phyloP scores from a whole-genome alignment of 805 yeast species.

The Monosporozyma siamensis region DNA sequence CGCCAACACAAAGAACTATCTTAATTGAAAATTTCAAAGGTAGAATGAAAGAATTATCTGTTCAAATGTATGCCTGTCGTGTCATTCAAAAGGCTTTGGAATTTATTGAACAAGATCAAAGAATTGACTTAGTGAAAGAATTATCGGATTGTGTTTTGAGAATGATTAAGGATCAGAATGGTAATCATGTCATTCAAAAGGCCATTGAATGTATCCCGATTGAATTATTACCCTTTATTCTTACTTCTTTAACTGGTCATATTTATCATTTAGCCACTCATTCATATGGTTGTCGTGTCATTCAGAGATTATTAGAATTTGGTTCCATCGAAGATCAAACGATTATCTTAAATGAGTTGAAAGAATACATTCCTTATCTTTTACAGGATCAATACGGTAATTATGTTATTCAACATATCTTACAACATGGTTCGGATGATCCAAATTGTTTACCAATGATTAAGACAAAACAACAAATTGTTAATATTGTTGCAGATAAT shows the following conservation, averaged over 20 bases:
- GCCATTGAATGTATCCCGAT: slow-evolving; percentile 82
- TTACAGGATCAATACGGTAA: slow-evolving; percentile 97
- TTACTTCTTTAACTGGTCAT: slow-evolving; percentile 56
- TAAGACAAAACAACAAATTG: slow-evolving; percentile 35
- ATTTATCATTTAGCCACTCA: slow-evolving; percentile 85
- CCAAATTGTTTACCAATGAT: slow-evolving; percentile 33
- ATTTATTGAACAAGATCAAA: slow-evolving; percentile 53
- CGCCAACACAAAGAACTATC: slow-evolving; percentile 54
- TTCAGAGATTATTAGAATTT: slow-evolving; percentile 82
- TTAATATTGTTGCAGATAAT: slow-evolving; percentile 57
- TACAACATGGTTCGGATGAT: slow-evolving; percentile 39
- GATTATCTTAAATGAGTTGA: slow-evolving; percentile 60
- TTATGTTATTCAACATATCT: slow-evolving; percentile 91
- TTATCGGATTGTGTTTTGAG: slow-evolving; percentile 50
- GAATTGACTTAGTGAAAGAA: slow-evolving; percentile 60
- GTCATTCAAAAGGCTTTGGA: slow-evolving; percentile 93
- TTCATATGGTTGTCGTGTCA: slow-evolving; percentile 96
- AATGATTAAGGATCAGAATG: slow-evolving; percentile 91
- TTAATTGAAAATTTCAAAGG: slow-evolving; percentile 51
- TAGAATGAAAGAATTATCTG: slow-evolving; percentile 61
- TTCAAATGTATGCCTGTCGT: slow-evolving; percentile 97
- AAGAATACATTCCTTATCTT: slow-evolving; percentile 59
- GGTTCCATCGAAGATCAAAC: slow-evolving; percentile 58
- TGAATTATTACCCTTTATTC: slow-evolving; percentile 56
- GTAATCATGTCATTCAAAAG: slow-evolving; percentile 95